phyloP scores from a whole-genome alignment of 2,329 filamentous ascomycete genomes.

The Scytalidium sp. region DNA sequence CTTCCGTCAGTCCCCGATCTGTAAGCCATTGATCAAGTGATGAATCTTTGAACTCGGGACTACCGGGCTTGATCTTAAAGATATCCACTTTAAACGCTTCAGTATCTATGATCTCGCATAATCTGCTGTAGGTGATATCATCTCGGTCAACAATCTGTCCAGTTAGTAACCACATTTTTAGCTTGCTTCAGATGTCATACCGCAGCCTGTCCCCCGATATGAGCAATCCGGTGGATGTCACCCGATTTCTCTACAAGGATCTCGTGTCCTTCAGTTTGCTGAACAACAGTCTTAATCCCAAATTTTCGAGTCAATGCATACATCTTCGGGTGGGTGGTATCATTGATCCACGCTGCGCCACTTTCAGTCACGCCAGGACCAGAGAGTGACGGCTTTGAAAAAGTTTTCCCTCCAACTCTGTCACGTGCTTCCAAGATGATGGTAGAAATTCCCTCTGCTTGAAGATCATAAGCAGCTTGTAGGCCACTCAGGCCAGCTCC shows the following conservation, averaged over 20 bases:
- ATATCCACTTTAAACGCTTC: too few relatives aligned
- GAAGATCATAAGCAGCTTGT: slow-evolving; percentile 13
- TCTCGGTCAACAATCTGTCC: too few relatives aligned
- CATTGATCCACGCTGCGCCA: slow-evolving; percentile 58
- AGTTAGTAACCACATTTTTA: too few relatives aligned
- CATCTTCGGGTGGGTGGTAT: slow-evolving; percentile 28
- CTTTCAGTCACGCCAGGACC: slow-evolving; percentile 42
- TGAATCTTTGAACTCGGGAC: too few relatives aligned
- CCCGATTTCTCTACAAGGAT: not conserved
- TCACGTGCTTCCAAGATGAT: slow-evolving; percentile 38
- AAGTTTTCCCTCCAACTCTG: slow-evolving; percentile 40
- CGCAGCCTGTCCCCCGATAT: not conserved
- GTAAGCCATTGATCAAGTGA: slow-evolving; percentile 3
- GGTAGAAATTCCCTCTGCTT: slow-evolving; percentile 13
- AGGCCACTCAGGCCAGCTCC: slow-evolving; percentile 11
- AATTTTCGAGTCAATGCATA: slow-evolving; percentile 37
- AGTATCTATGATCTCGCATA: too few relatives aligned
- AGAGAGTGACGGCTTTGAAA: slow-evolving; percentile 7
- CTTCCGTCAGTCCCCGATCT: slow-evolving; percentile 31
- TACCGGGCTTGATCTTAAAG: too few relatives aligned
- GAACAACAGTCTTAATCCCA: slow-evolving; percentile 41
- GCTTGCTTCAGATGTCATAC: too few relatives aligned
- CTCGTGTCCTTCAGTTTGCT: slow-evolving; percentile 39
- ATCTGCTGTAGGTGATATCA: too few relatives aligned
- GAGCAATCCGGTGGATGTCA: not conserved